Percentiles rank a stretch among this genome's conserved stretches.
Conservation (phyloP, 768 basidiomycete species). For the Leccinum boreale region DNA sequence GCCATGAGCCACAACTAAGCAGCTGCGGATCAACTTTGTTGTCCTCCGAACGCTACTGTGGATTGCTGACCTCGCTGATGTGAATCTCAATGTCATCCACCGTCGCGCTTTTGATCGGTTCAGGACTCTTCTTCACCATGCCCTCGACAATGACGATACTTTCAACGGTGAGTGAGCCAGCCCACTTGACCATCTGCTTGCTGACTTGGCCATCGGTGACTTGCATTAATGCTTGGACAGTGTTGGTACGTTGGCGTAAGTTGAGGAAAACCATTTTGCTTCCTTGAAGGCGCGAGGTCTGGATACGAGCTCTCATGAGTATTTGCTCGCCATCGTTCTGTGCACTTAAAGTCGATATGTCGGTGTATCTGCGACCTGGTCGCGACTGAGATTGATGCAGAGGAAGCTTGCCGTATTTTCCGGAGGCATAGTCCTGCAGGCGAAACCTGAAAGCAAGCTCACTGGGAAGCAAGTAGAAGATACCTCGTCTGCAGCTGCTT, state of each 20-base stretch:
- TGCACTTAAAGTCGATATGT: slow-evolving; percentile 62
- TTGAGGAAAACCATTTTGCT: slow-evolving; percentile 95
- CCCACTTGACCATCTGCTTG: slow-evolving; percentile 98
- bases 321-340: slow-evolving; percentile 70
- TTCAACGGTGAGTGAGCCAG: slow-evolving; percentile 72
- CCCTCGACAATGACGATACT: slow-evolving; percentile 92
- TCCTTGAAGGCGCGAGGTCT: slow-evolving; percentile 88
- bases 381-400: slow-evolving; percentile 90
- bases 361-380: slow-evolving; percentile 52
- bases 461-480: slow-evolving; percentile 33
- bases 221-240: slow-evolving; percentile 82
- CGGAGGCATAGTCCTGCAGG: slow-evolving; percentile 66
- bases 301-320: slow-evolving; percentile 84
- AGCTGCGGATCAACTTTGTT: background rate
- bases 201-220: slow-evolving; percentile 75
- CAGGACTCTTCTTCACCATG: slow-evolving; percentile 69
- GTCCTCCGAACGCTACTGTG: background rate
- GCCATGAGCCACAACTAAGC: slow-evolving; percentile 76
- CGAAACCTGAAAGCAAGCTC: slow-evolving; percentile 1
- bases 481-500: slow-evolving; percentile 59
- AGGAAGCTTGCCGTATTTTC: slow-evolving; percentile 84
- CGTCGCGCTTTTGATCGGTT: slow-evolving; percentile 88
- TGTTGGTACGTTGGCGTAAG: slow-evolving; percentile 81
- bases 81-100: slow-evolving; percentile 86
- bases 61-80: slow-evolving; percentile 62